phyloP scores from a whole-genome alignment of 768 basidiomycete species.

The Suillus plorans region DNA sequence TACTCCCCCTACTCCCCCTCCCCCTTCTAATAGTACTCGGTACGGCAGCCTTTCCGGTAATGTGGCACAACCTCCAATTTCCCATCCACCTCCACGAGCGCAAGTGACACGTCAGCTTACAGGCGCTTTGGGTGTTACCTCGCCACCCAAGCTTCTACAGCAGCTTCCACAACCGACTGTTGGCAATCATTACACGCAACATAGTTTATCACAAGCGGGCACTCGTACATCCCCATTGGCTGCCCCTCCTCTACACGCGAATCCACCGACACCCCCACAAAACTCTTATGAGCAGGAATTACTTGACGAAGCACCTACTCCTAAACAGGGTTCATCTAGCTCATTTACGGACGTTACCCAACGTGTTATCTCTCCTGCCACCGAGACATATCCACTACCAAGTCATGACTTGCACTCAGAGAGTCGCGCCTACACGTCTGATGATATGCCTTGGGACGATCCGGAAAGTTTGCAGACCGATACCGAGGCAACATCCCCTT shows the following conservation, averaged over 20 bases:
- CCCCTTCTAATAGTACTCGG: not conserved
- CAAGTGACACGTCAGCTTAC: not conserved
- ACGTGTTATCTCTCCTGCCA: not conserved
- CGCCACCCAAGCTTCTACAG: conserved; percentile 3
- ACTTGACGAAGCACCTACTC: conserved; percentile 6
- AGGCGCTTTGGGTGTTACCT: not conserved
- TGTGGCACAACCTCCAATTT: not conserved
- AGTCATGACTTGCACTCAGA: conserved; percentile 7
- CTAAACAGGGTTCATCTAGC: conserved; percentile 1
- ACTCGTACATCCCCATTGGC: conserved; percentile 1
- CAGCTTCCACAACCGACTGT: not conserved
- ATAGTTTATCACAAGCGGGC: not conserved
- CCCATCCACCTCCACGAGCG: conserved; percentile 12
- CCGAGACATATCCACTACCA: not conserved
- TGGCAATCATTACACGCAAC: not conserved
- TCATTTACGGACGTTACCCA: not conserved
- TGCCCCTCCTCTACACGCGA: not conserved
- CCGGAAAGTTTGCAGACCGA: conserved; percentile 10
- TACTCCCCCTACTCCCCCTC: not conserved
- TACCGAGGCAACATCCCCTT: not conserved
- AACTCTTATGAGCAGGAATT: not conserved
- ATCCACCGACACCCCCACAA: conserved; percentile 5
- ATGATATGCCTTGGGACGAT: conserved; percentile 18
- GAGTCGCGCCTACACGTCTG: conserved; percentile 9
- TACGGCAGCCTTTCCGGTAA: not conserved